Base-by-base conservation (phyloP, 2,329 filamentous ascomycete genomes). In the Lachnellula hyalina region DNA sequence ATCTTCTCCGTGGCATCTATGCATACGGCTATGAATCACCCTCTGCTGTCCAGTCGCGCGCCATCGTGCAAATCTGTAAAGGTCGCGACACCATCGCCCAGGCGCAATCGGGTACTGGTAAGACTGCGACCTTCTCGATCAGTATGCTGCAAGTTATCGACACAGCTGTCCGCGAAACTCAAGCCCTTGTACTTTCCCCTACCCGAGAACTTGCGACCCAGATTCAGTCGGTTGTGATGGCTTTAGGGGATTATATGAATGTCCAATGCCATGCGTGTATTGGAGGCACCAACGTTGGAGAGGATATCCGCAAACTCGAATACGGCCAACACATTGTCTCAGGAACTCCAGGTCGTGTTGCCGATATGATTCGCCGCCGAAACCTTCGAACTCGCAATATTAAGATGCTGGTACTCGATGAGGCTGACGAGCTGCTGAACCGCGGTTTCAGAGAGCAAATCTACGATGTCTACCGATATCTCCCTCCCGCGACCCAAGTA, bases 171-270 rank as follows among this genome's bases (percentile, higher is more conserved):
- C 87, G 91, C 66, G 90, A 96, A 75, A 94, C 90, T 38, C 92
- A 96, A 78, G 94, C 94, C 5, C 85, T 99, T 45, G 92, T 99
- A 9, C 84, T 99, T 8, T 96, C 94, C 4, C 94, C 94, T 2
- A 97, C 93, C 19, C 90, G 94, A 70, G 94, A 99, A 81, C 79
- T 99, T 62, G 94, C 94, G 46, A 96, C 93, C 28, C 94, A 99
- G 75, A 99, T 99, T 62, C 94, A 99, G 75, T 96, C 90, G 36
- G 94, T 99, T 56, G 89, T 99, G 65, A 96, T 97, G 85, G 94
- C 94, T n/a, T 83, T 99, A n/a, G 94, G 94, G 63, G 94, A 99
- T 74, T 99, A 96, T 79, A 97, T 99, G 94, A 96, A 96, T 70
- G 90, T 99, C 3, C 92, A 99, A 75, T 99, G 94, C 76, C 94